A percentile compares a stretch with the other conserved stretches of the same genome.
These are phyloP conservation scores for Globisporangium apiculatum DNA, from an alignment of 352 stramenopile species.

Conservation along the genomic window DNA sequence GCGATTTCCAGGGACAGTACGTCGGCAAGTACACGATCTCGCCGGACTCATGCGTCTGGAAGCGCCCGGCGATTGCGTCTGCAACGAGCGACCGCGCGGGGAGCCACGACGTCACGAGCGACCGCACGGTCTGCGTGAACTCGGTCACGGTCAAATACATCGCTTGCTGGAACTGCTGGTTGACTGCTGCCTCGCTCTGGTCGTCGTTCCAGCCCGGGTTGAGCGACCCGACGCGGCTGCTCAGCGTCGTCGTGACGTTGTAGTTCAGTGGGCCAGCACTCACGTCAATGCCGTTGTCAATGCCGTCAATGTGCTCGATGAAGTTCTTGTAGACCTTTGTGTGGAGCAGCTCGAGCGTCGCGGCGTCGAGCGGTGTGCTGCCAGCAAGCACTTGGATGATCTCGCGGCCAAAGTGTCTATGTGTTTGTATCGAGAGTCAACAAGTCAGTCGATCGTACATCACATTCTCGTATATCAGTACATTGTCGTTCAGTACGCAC, in stretches of 20 bases:
- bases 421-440: neutral
- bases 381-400: conserved; percentile 85
- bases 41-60: conserved; percentile 87
- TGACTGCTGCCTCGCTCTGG: conserved; percentile 55
- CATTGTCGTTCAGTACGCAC: conserved; percentile 8
- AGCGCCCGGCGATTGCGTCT: conserved; percentile 78
- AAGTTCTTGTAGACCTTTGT: conserved; percentile 95
- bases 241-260: conserved; percentile 69
- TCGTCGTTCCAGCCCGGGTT: conserved; percentile 98
- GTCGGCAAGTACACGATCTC: conserved; percentile 91
- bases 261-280: conserved; percentile 58
- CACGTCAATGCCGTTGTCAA: conserved; percentile 97
- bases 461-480: neutral
- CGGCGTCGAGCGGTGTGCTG: conserved; percentile 44
- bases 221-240: conserved; percentile 85
- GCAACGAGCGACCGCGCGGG: conserved; percentile 92
- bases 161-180: conserved; percentile 93
- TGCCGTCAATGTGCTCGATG: conserved; percentile 97
- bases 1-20: conserved; percentile 94
- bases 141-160: conserved; percentile 93
- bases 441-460: neutral
- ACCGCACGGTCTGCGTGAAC: conserved; percentile 88
- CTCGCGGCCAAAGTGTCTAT: conserved; percentile 93
- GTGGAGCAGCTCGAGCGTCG: conserved; percentile 80
- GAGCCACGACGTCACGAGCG: conserved; percentile 92